Conservation (phyloP, 169 alveolate genomes). For the Perkinsus chesapeaki region DNA sequence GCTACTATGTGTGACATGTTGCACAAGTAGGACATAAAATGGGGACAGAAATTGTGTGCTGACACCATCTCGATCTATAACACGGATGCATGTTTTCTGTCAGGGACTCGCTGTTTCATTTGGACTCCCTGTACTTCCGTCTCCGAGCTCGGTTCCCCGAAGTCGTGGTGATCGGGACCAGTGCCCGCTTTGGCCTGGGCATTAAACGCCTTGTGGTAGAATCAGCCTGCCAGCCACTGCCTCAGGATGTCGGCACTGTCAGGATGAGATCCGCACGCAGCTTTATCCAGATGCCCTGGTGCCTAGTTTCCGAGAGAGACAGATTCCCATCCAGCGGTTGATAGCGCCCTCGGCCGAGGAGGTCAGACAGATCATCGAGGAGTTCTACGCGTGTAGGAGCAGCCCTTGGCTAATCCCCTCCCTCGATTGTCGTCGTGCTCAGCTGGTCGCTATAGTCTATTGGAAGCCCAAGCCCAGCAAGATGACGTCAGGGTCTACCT, state of each 20-base stretch:
- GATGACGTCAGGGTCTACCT: not conserved
- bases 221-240: not conserved
- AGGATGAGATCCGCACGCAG: not conserved
- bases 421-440: not conserved
- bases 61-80: not conserved
- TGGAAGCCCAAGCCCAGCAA: not conserved
- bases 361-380: not conserved
- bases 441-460: not conserved
- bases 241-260: not conserved
- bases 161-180: conserved; percentile 49
- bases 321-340: not conserved
- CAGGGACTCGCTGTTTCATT: conserved; percentile 47
- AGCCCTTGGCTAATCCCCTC: not conserved
- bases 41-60: not conserved
- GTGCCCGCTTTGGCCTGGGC: conserved; percentile 58
- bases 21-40: not conserved
- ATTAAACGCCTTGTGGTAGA: not conserved
- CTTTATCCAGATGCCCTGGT: not conserved
- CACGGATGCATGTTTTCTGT: conserved; percentile 47
- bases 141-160: conserved; percentile 40
- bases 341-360: not conserved
- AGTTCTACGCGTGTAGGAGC: not conserved
- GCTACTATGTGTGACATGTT: not conserved
- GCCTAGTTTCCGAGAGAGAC: not conserved
- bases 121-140: conserved; percentile 50